Evolutionary conservation across 805 yeast genomes (phyloP).

Genomic region (Scheffersomyces amazonensis): DNA sequence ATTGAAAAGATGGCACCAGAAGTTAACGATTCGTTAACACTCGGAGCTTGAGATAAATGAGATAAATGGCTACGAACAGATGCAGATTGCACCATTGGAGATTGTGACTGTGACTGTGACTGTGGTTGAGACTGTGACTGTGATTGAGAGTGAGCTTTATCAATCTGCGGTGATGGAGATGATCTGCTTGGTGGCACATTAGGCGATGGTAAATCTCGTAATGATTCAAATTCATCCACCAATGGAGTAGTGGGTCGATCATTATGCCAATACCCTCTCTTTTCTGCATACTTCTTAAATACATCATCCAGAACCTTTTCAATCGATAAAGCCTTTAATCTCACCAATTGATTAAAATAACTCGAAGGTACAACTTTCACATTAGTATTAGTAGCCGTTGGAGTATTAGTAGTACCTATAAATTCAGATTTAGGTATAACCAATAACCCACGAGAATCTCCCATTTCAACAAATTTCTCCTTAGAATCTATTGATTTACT

Average conservation of each 20-base stretch:
- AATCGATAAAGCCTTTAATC: constrained; percentile 40
- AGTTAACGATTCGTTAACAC: constrained; percentile 30
- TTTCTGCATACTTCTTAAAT: constrained; percentile 43
- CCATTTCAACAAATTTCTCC: constrained; percentile 31
- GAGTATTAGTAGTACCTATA: constrained; percentile 59
- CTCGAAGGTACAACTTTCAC: constrained; percentile 64
- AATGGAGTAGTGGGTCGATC: constrained; percentile 16
- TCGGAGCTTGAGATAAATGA: constrained; percentile 22
- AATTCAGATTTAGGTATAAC: constrained; percentile 59
- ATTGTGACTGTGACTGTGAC: constrained; percentile 6
- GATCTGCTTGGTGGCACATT: neutral
- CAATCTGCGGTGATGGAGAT: constrained; percentile 16
- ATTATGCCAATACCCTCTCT: constrained; percentile 44
- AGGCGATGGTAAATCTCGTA: constrained; percentile 1
- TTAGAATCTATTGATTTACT: constrained; percentile 16
- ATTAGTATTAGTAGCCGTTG: constrained; percentile 50
- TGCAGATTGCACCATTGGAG: constrained; percentile 12
- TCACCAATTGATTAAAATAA: constrained; percentile 57
- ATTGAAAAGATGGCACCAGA: constrained; percentile 38
- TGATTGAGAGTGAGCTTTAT: constrained; percentile 4
- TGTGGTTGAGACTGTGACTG: neutral
- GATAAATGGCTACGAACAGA: constrained; percentile 30
- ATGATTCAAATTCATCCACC: neutral
- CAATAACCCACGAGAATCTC: constrained; percentile 46
- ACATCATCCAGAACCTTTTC: constrained; percentile 46